Conservation (phyloP, 192 early-diverging fungal genomes). For the Powellomyces hirtus region DNA sequence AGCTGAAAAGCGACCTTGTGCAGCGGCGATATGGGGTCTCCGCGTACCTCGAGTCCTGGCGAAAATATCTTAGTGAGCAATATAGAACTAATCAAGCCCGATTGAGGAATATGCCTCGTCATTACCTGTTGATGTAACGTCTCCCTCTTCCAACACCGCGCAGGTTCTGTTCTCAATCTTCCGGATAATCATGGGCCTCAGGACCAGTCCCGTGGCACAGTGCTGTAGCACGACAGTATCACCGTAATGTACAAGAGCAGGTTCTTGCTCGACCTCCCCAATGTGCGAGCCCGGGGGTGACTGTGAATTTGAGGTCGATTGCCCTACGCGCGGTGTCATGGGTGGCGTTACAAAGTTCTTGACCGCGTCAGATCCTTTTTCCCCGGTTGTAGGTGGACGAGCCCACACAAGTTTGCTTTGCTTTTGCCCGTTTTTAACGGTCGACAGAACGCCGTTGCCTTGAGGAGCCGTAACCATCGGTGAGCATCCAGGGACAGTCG, state of each 20-base stretch:
- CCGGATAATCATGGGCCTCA: conserved; percentile 77
- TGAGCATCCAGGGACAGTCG: not conserved
- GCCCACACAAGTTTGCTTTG: not conserved
- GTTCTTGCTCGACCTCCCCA: not conserved
- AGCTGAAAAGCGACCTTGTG: conserved; percentile 91
- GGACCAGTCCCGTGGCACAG: conserved; percentile 80
- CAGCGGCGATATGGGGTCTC: conserved; percentile 84
- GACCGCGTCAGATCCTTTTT: not conserved
- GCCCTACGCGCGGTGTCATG: not conserved
- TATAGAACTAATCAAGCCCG: not conserved
- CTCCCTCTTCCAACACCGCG: conserved; percentile 52
- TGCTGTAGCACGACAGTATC: conserved; percentile 86
- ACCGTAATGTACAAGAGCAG: conserved; percentile 58
- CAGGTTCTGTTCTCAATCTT: conserved; percentile 67
- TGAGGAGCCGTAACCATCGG: not conserved
- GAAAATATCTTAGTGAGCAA: not conserved
- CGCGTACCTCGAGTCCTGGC: conserved; percentile 16
- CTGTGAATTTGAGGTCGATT: too few relatives aligned
- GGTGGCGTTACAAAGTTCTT: not conserved
- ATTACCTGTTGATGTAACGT: not conserved
- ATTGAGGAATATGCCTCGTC: not conserved
- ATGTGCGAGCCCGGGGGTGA: not conserved
- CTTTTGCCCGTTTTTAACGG: not conserved
- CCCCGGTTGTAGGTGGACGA: not conserved
- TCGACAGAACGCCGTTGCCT: not conserved